These are phyloP conservation scores for Tricladium varicosporioides DNA, from an alignment of 2,329 filamentous ascomycete species.

Conservation along the genomic window DNA sequence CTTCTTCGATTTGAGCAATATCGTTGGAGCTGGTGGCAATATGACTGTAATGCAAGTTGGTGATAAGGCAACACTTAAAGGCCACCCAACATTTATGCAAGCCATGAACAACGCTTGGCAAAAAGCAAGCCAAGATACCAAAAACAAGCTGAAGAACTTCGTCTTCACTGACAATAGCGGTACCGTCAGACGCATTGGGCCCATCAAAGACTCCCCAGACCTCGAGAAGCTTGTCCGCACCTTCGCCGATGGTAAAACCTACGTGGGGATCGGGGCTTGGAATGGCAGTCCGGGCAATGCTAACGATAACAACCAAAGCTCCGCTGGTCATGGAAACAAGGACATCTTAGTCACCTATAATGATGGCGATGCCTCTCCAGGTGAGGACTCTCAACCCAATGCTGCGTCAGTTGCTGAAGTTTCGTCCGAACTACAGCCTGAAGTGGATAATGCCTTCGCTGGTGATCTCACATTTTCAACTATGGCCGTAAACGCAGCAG, in stretches of 20 bases:
- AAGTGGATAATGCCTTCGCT: too few species aligned
- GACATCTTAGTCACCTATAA: constrained; percentile 39
- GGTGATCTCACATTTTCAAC: too few species aligned
- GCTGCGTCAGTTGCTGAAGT: too few species aligned
- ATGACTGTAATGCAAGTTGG: constrained; percentile 40
- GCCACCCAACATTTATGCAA: constrained; percentile 40
- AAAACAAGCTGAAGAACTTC: constrained; percentile 33
- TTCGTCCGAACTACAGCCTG: too few species aligned
- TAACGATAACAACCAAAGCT: constrained; percentile 37
- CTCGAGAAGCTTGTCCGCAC: constrained; percentile 38
- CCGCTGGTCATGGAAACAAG: constrained; percentile 38
- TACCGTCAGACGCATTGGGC: constrained; percentile 35
- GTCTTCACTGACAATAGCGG: constrained; percentile 28
- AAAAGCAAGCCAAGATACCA: constrained; percentile 34
- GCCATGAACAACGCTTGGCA: constrained; percentile 37
- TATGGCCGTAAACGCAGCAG: too few species aligned
- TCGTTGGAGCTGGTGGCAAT: constrained; percentile 40
- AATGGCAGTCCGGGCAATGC: constrained; percentile 33
- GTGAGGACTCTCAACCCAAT: too few species aligned
- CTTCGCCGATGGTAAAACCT: constrained; percentile 39
- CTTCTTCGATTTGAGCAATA: constrained; percentile 37
- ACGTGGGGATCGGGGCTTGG: constrained; percentile 41
- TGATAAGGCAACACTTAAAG: constrained; percentile 37
- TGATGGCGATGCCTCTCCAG: constrained; percentile 28
- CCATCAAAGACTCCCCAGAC: constrained; percentile 36